Evolutionary conservation across 2,329 filamentous ascomycete species (phyloP).

Genomic region (Gnomoniopsis smithogilvyi): DNA sequence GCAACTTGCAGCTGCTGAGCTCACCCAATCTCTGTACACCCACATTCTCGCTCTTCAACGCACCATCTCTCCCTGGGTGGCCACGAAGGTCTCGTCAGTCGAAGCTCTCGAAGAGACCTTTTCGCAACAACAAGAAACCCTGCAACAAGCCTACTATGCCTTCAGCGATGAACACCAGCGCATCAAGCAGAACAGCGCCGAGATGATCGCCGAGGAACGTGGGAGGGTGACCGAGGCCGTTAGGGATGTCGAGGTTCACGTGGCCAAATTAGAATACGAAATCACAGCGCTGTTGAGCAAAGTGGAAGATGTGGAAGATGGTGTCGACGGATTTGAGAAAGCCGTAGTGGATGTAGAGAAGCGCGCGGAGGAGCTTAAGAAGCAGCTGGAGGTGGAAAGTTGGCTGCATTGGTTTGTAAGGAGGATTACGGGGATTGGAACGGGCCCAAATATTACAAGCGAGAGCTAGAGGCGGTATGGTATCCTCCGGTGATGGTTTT

Average conservation of each 20-base stretch:
- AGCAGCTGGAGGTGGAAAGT: slow-evolving; percentile 60
- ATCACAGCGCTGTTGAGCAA: slow-evolving; percentile 75
- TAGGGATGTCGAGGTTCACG: slow-evolving; percentile 75
- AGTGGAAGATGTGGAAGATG: slow-evolving; percentile 83
- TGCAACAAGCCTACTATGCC: slow-evolving; percentile 66
- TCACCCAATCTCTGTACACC: slow-evolving; percentile 53
- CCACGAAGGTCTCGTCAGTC: slow-evolving; percentile 52
- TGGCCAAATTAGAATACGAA: slow-evolving; percentile 89
- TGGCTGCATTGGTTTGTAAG: slow-evolving; percentile 64
- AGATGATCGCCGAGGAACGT: slow-evolving; percentile 67
- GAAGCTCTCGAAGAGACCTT: slow-evolving; percentile 60
- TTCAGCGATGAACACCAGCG: slow-evolving; percentile 67
- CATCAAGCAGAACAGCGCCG: slow-evolving; percentile 64
- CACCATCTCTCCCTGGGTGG: slow-evolving; percentile 59
- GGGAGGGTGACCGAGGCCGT: slow-evolving; percentile 66
- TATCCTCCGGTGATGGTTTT: not conserved
- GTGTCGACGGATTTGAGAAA: slow-evolving; percentile 73
- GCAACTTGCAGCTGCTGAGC: slow-evolving; percentile 41
- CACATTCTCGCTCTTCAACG: slow-evolving; percentile 50
- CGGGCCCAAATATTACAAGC: slow-evolving; percentile 53
- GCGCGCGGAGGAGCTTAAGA: slow-evolving; percentile 60
- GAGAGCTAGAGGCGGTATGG: slow-evolving; percentile 3
- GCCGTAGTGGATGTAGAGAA: slow-evolving; percentile 71
- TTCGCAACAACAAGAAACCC: slow-evolving; percentile 59
- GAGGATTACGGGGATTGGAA: slow-evolving; percentile 58